Conservation (phyloP, 2,329 filamentous ascomycete genomes). For the Parastagonospora avenae region DNA sequence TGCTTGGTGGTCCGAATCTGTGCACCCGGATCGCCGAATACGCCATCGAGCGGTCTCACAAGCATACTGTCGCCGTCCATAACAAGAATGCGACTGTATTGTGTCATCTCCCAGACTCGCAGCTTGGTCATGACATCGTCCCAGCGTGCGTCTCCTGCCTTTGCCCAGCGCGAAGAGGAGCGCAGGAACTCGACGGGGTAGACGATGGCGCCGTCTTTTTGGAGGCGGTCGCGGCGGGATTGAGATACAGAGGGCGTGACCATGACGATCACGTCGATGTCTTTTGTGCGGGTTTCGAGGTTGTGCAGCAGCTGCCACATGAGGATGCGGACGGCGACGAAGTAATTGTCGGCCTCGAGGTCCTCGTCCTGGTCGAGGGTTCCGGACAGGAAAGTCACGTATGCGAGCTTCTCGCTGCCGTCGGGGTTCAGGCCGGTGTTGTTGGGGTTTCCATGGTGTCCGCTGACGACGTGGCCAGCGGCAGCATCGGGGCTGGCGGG, state of each 20-base stretch:
- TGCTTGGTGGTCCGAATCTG: slow-evolving; percentile 17
- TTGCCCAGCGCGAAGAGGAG: slow-evolving; percentile 21
- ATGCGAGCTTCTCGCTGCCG: slow-evolving; percentile 24
- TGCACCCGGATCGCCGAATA: slow-evolving; percentile 43
- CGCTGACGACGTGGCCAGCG: neutral
- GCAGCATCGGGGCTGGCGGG: neutral
- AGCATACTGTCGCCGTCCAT: slow-evolving; percentile 46
- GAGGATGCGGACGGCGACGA: slow-evolving; percentile 34
- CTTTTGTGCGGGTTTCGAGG: slow-evolving; percentile 25
- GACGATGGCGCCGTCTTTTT: slow-evolving; percentile 34
- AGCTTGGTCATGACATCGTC: slow-evolving; percentile 47
- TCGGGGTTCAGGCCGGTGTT: neutral
- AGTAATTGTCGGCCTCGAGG: slow-evolving; percentile 35
- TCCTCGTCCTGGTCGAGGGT: slow-evolving; percentile 20
- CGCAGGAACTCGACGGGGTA: slow-evolving; percentile 28
- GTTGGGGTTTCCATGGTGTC: neutral
- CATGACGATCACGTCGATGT: slow-evolving; percentile 34
- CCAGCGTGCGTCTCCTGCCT: slow-evolving; percentile 30
- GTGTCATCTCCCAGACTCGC: slow-evolving; percentile 45
- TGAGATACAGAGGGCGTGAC: slow-evolving; percentile 30
- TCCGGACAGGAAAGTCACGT: slow-evolving; percentile 32
- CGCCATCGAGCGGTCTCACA: slow-evolving; percentile 32
- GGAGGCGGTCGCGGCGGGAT: slow-evolving; percentile 21
- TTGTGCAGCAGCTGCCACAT: slow-evolving; percentile 38
- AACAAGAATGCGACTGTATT: slow-evolving; percentile 43